Percentiles rank a stretch among this genome's conserved stretches.
Evolutionary conservation across 2,329 filamentous ascomycete species (phyloP).

Genomic region (Alternaria sp.): DNA sequence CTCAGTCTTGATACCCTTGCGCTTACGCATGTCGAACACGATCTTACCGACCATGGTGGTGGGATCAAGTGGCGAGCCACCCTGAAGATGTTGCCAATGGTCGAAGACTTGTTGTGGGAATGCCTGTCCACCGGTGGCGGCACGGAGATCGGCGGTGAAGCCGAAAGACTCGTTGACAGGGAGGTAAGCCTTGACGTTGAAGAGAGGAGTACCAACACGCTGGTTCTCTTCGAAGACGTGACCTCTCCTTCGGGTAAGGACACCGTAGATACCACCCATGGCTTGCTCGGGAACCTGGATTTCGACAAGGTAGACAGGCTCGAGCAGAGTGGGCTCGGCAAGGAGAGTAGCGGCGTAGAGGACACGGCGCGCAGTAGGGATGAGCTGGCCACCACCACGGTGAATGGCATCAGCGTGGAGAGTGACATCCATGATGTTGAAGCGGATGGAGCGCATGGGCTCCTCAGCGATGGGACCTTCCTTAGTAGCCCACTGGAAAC

Average conservation of each 20-base stretch:
- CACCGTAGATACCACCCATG: constrained; percentile 99
- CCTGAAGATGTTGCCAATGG: constrained; percentile 96
- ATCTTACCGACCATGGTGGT: constrained; percentile 83
- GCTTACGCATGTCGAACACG: constrained; percentile 92
- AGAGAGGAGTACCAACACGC: constrained; percentile 96
- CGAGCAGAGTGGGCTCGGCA: constrained; percentile 87
- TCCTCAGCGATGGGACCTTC: constrained; percentile 98
- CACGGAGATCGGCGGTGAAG: constrained; percentile 97
- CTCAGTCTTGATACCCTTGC: constrained; percentile 98
- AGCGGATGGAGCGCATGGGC: constrained; percentile 95
- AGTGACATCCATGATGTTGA: constrained; percentile 99
- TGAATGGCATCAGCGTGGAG: constrained; percentile 99
- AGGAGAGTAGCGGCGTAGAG: constrained; percentile 92
- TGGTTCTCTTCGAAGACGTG: constrained; percentile 99
- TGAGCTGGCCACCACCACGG: constrained; percentile 99
- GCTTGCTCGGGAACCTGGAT: constrained; percentile 98
- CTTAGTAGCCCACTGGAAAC: constrained; percentile 99
- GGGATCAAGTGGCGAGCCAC: constrained; percentile 87
- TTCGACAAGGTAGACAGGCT: constrained; percentile 99
- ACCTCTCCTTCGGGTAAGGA: constrained; percentile 96
- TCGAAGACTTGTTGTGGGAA: constrained; percentile 99
- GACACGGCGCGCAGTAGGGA: constrained; percentile 96
- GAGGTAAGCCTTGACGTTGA: constrained; percentile 98
- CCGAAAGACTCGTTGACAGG: constrained; percentile 98
- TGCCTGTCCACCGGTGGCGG: constrained; percentile 92